Base-by-base conservation (phyloP, 345 rosid genomes). In the Gossypium rotundifolium region DNA sequence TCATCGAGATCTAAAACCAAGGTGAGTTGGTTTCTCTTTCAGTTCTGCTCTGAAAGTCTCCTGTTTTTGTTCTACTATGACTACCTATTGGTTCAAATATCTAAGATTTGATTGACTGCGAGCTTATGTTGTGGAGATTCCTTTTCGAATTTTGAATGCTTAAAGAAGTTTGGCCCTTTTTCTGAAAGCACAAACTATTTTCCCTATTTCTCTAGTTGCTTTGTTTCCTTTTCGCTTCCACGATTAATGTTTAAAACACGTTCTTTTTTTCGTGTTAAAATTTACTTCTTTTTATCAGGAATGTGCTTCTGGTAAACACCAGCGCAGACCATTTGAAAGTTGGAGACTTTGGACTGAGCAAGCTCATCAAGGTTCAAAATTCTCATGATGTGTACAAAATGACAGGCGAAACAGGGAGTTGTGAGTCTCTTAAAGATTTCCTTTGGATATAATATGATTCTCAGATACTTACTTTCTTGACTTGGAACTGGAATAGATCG, bases 391-490 rank as follows among this genome's bases (percentile, higher is more conserved):
- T 95, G 57, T 95, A 95, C 89, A 95, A 94, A 85, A 95, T 93
- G 99, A 93, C 99, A 54, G 98, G 99, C 61, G 97, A 95, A 85
- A 93, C 99, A 2, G 99, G 99, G 79, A 95, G 99, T 71, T 95
- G 98, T 92, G 74, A 89, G 98, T 91, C 73, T 80, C 42, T 73
- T 51, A 17, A n/a, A 40, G 68, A 60, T 44, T 79, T 64, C 29
- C 65, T 65, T 25, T 45, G 12, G 9, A 54, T 75, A 54, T 22
- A 68, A 45, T 58, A 17, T 42, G 48, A 55, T 72, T 53, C 64
- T 81, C 57, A 78, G 18, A 33, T 67, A 65, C 80, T 84, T 58
- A 76, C 65, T 75, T 59, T 81, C 60, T 49, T 76, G 51, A 69
- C 49, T 58, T 80, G 52, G 74, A 9, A 54, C 18, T 25, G 70